phyloP scores from a whole-genome alignment of 2,329 filamentous ascomycete species.

The Hypoxylon sp. region DNA sequence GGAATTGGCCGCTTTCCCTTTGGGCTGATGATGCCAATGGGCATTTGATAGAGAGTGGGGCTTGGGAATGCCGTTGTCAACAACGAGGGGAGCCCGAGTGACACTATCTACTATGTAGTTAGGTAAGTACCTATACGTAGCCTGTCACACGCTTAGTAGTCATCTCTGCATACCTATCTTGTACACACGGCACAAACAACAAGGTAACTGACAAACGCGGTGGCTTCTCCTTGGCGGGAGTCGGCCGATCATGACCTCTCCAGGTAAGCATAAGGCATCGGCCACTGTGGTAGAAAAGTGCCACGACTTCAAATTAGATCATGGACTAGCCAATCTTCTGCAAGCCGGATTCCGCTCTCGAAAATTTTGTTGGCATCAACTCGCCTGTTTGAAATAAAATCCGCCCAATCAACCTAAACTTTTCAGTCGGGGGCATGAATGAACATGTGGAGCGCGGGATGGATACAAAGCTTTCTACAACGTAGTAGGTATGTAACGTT shows the following conservation, averaged over 20 bases:
- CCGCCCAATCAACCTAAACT: conserved; percentile 39
- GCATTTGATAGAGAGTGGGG: conserved; percentile 37
- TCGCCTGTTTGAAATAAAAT: conserved; percentile 32
- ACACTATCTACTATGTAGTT: conserved; percentile 30
- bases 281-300: conserved; percentile 38
- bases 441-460: conserved; percentile 44
- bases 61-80: conserved; percentile 32
- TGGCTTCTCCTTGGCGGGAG: conserved; percentile 43
- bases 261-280: conserved; percentile 37
- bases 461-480: conserved; percentile 42
- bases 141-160: conserved; percentile 30
- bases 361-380: conserved; percentile 32
- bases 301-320: conserved; percentile 40
- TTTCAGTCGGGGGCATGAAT: conserved; percentile 30
- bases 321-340: conserved; percentile 35
- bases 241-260: conserved; percentile 44
- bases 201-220: conserved; percentile 39
- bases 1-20: conserved; percentile 33
- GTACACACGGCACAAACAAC: conserved; percentile 41
- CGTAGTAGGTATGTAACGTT: conserved; percentile 49
- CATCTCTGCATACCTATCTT: conserved; percentile 43
- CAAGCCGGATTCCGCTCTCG: conserved; percentile 39
- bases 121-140: conserved; percentile 30
- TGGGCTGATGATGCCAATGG: conserved; percentile 37
- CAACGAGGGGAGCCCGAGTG: conserved; percentile 27